Percentiles rank a stretch among this genome's conserved stretches.
phyloP scores from a whole-genome alignment of 75 land plant genomes.

The Sequoiadendron giganteum region DNA sequence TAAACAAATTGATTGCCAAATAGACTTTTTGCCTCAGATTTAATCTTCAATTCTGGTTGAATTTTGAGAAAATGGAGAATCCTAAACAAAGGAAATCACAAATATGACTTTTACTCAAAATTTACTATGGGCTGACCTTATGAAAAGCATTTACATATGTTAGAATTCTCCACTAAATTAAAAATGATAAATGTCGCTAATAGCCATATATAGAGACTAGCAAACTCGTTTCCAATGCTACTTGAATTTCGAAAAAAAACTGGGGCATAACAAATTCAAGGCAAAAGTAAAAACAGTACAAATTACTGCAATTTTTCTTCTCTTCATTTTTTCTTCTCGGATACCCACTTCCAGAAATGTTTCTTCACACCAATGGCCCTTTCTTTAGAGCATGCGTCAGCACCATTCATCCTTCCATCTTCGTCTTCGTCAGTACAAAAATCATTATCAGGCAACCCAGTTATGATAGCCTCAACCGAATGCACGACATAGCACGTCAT shows the following conservation, averaged over 20 bases:
- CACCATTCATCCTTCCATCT: constrained; percentile 2
- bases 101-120: too few relatives aligned
- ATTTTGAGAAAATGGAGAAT: too few relatives aligned
- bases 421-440: constrained; percentile 72
- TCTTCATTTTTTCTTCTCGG: not conserved
- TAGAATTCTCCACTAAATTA: too few relatives aligned
- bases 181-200: not conserved
- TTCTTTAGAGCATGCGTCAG: not conserved
- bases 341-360: constrained; percentile 96
- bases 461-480: constrained; percentile 67
- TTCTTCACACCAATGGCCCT: constrained; percentile 68
- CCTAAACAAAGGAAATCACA: too few relatives aligned
- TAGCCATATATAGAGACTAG: not conserved
- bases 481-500: constrained; percentile 83
- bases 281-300: not conserved
- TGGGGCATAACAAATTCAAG: not conserved
- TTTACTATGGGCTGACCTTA: too few relatives aligned
- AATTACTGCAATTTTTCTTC: not conserved
- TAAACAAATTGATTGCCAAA: not conserved
- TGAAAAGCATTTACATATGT: not conserved
- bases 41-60: too few relatives aligned
- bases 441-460: constrained; percentile 62
- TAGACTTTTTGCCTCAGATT: not conserved
- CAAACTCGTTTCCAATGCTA: not conserved
- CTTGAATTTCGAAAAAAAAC: not conserved